Evolutionary conservation across 768 basidiomycete genomes (phyloP).

Genomic region (Tubosaeta sp.): DNA sequence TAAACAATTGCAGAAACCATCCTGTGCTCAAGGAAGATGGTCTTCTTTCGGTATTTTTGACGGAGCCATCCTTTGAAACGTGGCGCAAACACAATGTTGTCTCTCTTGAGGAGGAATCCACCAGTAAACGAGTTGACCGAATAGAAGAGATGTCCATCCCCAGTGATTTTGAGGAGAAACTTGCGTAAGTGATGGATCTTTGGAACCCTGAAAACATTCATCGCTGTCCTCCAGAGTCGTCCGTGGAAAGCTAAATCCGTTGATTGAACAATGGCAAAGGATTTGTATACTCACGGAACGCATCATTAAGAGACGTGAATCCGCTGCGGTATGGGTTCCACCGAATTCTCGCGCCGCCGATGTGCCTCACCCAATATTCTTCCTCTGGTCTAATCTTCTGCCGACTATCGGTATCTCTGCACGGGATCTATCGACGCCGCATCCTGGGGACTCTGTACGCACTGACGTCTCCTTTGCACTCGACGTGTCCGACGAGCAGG

Average conservation of each 20-base stretch:
- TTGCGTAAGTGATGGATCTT: slow-evolving; percentile 47
- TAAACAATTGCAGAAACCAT: slow-evolving; percentile 64
- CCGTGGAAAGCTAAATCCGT: slow-evolving; percentile 65
- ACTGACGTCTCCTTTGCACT: slow-evolving; percentile 17
- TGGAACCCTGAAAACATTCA: neutral
- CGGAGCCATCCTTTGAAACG: slow-evolving; percentile 76
- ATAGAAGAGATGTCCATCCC: slow-evolving; percentile 92
- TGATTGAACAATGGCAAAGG: slow-evolving; percentile 91
- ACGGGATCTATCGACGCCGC: slow-evolving; percentile 10
- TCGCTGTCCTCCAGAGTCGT: slow-evolving; percentile 50
- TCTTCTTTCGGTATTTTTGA: slow-evolving; percentile 73
- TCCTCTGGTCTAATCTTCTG: slow-evolving; percentile 38
- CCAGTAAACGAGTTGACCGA: slow-evolving; percentile 70
- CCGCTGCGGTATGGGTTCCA: slow-evolving; percentile 78
- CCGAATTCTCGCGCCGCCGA: slow-evolving; percentile 59
- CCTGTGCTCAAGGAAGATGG: slow-evolving; percentile 89
- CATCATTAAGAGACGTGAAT: slow-evolving; percentile 84
- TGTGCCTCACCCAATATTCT: slow-evolving; percentile 68
- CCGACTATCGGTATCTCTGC: slow-evolving; percentile 31
- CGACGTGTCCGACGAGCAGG: slow-evolving; percentile 46
- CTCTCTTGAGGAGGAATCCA: slow-evolving; percentile 84
- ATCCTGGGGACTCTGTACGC: slow-evolving; percentile 11
- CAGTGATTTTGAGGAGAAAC: slow-evolving; percentile 86
- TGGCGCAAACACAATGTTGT: slow-evolving; percentile 81
- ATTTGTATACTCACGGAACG: slow-evolving; percentile 86